These are phyloP conservation scores for Petunia secreta DNA, from an alignment of 257 asterid genomes.

Conservation along the genomic window DNA sequence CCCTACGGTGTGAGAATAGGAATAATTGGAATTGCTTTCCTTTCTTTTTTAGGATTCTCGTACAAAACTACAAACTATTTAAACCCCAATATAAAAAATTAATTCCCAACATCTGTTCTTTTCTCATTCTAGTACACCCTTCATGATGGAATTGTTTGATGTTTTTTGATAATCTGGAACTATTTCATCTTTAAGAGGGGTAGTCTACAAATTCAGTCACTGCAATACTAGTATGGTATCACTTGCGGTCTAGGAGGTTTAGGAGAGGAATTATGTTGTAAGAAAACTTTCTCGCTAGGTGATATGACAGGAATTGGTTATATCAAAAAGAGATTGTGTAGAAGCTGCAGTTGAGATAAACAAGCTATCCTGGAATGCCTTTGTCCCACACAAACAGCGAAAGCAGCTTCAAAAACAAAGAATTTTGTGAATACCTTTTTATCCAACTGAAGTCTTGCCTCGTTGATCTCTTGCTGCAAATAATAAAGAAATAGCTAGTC, in stretches of 20 bases:
- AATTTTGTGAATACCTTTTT: slow-evolving; percentile 58
- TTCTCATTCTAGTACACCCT: background rate
- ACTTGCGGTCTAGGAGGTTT: background rate
- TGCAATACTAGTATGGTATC: background rate
- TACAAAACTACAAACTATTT: too few species aligned
- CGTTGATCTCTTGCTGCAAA: slow-evolving; percentile 77
- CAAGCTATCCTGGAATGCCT: background rate
- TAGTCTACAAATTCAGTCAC: slow-evolving; percentile 10
- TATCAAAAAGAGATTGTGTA: slow-evolving; percentile 13
- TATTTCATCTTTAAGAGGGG: background rate
- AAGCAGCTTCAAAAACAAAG: slow-evolving; percentile 19
- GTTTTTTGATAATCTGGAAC: too few species aligned
- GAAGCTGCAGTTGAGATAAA: slow-evolving; percentile 4
- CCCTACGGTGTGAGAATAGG: too few species aligned
- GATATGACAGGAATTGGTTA: slow-evolving; percentile 3
- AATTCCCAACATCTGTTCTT: background rate
- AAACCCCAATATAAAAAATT: background rate
- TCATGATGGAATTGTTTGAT: slow-evolving; percentile 20
- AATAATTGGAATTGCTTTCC: too few species aligned
- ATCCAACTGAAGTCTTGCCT: slow-evolving; percentile 61
- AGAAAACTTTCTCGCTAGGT: background rate
- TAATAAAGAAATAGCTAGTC: slow-evolving; percentile 7
- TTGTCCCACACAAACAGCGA: background rate
- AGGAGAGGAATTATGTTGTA: slow-evolving; percentile 1
- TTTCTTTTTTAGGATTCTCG: too few species aligned